Evolutionary conservation across 2,329 filamentous ascomycete species (phyloP), one percentile per base, ranked within the genome.

Genomic region (Aspergillus neoniger): DNA sequence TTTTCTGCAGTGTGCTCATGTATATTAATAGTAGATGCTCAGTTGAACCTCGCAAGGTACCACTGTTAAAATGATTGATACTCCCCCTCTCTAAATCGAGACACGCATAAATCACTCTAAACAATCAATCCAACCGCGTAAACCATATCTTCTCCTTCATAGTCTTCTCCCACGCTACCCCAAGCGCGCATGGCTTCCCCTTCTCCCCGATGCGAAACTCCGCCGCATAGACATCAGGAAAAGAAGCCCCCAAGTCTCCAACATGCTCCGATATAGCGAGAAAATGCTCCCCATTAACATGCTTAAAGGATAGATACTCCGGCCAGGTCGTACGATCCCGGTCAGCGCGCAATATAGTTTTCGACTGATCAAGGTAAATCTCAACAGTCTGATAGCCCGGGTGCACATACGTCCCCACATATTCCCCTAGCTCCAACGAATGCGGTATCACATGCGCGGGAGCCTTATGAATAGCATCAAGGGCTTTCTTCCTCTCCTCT

Each of bases 11-110:
- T 50, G 47, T 7, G 47, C 47, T 25, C 25, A 21, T 50, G 47
- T 50, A 50, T 50, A 50, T 50, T 32, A 50, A 28, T 50, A 50
- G 47, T 50, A 50, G 47, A 50, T 50, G 25, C n/a, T 50, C 25
- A 17, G n/a, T 50, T 50, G 23, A 50, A 30, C 47, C 47, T 50
- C n/a, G 25, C 47, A 10, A 30, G n/a, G 47, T 30, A 28, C 32
- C 47, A 12, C 47, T 30, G 47, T 50, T 32, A n/a, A 28, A 30
- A 28, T 49, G 14, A 49, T 49, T 25, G 23, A 28, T 49, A 28
- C 21, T 49, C 44, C 21, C 8, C 21, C 44, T n/a, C 5, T n/a
- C 5, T 28, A 4, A 7, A 50, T 6, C 8, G 10, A 30, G 7
- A 6, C 3, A 15, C 10, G 2, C n/a, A 12, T 28, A 9, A 17